Conservation (phyloP, 495 filamentous ascomycete species). For the Penicillium verhagenii region DNA sequence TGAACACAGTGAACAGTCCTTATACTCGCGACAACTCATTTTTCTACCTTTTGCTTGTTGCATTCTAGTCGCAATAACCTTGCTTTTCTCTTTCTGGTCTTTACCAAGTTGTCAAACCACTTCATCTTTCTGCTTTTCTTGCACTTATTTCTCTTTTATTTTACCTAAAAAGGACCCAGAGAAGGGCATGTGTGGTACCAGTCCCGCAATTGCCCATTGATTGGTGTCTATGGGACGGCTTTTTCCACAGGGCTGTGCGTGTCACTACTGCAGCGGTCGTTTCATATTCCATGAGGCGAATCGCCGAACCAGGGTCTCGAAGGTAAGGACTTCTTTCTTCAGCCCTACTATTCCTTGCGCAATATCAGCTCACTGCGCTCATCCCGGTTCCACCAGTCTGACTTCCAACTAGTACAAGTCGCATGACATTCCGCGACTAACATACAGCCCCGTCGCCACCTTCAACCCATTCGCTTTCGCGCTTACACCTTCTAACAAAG, state of each 20-base stretch:
- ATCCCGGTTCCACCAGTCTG: conserved; percentile 15
- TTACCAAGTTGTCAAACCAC: neutral
- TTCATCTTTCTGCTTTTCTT: conserved; percentile 3
- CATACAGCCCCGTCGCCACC: conserved; percentile 9
- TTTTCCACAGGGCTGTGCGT: conserved; percentile 28
- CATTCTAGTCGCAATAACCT: conserved; percentile 8
- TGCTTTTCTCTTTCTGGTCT: neutral
- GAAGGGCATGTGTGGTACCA: conserved; percentile 30
- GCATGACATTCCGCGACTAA: conserved; percentile 14
- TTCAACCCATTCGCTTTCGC: conserved; percentile 6
- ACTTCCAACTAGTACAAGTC: conserved; percentile 21
- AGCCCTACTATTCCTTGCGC: conserved; percentile 29
- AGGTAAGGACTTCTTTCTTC: conserved; percentile 13
- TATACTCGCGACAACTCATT: conserved; percentile 10
- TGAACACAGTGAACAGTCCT: too few relatives aligned
- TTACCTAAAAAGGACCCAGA: neutral
- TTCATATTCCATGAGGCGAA: conserved; percentile 32
- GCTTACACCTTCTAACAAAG: conserved; percentile 24
- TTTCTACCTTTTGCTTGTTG: neutral
- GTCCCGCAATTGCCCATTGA: conserved; percentile 31
- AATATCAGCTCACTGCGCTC: conserved; percentile 3
- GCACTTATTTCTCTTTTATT: neutral
- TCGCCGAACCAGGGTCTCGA: conserved; percentile 27
- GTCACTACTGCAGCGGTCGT: conserved; percentile 31
- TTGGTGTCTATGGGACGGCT: conserved; percentile 36